Base-by-base conservation (phyloP, 352 stramenopile species). In the Aphanomyces astaci region DNA sequence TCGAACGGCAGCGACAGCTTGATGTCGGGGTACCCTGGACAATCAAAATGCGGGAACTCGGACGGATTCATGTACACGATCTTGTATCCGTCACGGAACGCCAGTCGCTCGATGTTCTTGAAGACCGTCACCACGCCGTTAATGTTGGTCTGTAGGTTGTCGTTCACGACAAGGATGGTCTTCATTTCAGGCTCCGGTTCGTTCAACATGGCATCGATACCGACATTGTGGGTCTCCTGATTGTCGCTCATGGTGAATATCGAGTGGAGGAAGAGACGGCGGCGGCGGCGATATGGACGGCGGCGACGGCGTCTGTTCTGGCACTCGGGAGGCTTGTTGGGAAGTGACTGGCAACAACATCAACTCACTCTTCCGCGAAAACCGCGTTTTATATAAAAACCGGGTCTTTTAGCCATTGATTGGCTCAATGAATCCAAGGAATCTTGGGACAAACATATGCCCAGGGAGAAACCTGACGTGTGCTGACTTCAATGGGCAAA, bases 41-140 rank as follows among this genome's bases (percentile, higher is more conserved):
- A 65, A 36, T 65, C 56, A 36, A 65, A 65, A 39, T 65, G 56
- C 7, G 56, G 56, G n/a, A 65, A 65, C 56, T 65, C 56, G 36
- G 11, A 27, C 39, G 56, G 56, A 22, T 52, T 65, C 32, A 65
- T 46, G 56, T 65, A 65, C 33, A 65, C 39, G 28, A 65, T 19
- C 13, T 48, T 46, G 33, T 52, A 65, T 13, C 56, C 56, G 56
- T 65, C 56, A 15, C 33, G 31, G 17, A 52, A 9, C 10, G 56
- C 56, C 17, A 65, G n/a, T 32, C 56, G 31, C 36, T 65, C 56
- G 28, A 65, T 65, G 56, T 65, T 65, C 32, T 65, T 65, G 56
- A 65, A 65, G 17, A 65, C 22, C 17, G 56, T 65, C 28, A 65
- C 56, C 2, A 65, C 56, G 40, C 56, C 56, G 28, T 65, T 65